Conservation (phyloP, 805 yeast species). For the Phaffomyces opuntiae region DNA sequence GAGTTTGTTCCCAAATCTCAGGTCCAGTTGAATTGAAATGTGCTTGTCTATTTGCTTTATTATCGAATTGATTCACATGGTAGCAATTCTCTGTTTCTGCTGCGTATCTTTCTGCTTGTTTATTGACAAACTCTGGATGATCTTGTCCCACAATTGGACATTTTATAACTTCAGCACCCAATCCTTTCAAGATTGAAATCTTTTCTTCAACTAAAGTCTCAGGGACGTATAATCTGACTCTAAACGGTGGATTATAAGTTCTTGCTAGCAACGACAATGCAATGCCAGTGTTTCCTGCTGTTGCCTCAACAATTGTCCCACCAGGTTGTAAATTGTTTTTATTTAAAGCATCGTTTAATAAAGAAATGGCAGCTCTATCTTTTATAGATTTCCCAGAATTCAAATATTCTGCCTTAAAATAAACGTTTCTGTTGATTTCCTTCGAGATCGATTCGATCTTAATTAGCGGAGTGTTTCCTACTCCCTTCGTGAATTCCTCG, state of each 20-base stretch:
- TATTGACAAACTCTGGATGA: slow-evolving; percentile 37
- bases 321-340: slow-evolving; percentile 50
- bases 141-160: slow-evolving; percentile 58
- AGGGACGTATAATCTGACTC: slow-evolving; percentile 71
- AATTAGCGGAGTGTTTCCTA: slow-evolving; percentile 72
- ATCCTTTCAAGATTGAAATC: slow-evolving; percentile 43
- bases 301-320: slow-evolving; percentile 71
- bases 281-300: slow-evolving; percentile 83
- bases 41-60: slow-evolving; percentile 62
- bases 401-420: slow-evolving; percentile 62
- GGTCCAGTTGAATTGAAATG: slow-evolving; percentile 74
- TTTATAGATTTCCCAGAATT: slow-evolving; percentile 85
- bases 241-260: slow-evolving; percentile 23
- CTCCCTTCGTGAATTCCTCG: slow-evolving; percentile 14
- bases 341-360: slow-evolving; percentile 52
- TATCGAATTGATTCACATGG: slow-evolving; percentile 80
- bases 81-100: slow-evolving; percentile 41
- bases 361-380: slow-evolving; percentile 71
- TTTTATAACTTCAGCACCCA: slow-evolving; percentile 60
- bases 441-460: slow-evolving; percentile 52
- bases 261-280: slow-evolving; percentile 63
- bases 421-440: slow-evolving; percentile 64
- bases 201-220: slow-evolving; percentile 73
- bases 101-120: slow-evolving; percentile 25
- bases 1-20: slow-evolving; percentile 60